Base-by-base conservation (phyloP, 371 early-diverging fungal genomes). In the Mortierella sp. region DNA sequence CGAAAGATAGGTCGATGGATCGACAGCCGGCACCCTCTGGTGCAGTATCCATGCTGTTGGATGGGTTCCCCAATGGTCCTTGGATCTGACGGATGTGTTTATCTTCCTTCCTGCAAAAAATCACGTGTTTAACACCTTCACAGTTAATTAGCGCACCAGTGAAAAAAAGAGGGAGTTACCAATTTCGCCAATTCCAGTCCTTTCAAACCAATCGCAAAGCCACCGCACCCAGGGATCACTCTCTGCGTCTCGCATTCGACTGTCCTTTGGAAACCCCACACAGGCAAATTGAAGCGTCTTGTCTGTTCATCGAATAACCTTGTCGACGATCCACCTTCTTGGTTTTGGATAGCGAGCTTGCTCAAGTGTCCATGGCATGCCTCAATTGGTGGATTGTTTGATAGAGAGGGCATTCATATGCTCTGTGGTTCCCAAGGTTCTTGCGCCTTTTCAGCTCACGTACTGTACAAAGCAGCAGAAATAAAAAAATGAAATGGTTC, bases 1-100 rank as follows among this genome's bases (percentile, higher is more conserved):
- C 51, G 80, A 77, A 69, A 31, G 82, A 82, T 82, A 75, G 75
- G 57, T 78, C 40, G 79, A 64, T 78, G 79, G 74, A 70, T 73
- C 55, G 80, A 64, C 64, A 31, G 74, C 54, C 26, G 71, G 73
- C 0, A n/a, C 46, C 71, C 8, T 34, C 71, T 57, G 16, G 40
- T 44, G 54, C 16, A 28, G 21, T 11, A 28, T 69, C 40, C 51
- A 69, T 70, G 59, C 67, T 44, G 37, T 64, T 37, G 64, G 64
- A 64, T 64, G 64, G 31, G 31, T 64, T 59, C 16, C 16, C 53
- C 59, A 59, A 14, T 14, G 28, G 13, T 28, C n/a, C 11, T 26
- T 59, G 59, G 16, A 59, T 59, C 59, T 6, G 28, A 59, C 28
- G 59, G 59, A 59, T 64, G 64, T 31, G 34, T 13, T 34, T 31